A percentile compares a stretch with the other conserved stretches of the same genome.
These are phyloP conservation scores for Tolypocladium tundrense DNA, from an alignment of 2,329 filamentous ascomycete genomes.

Conservation along the genomic window DNA sequence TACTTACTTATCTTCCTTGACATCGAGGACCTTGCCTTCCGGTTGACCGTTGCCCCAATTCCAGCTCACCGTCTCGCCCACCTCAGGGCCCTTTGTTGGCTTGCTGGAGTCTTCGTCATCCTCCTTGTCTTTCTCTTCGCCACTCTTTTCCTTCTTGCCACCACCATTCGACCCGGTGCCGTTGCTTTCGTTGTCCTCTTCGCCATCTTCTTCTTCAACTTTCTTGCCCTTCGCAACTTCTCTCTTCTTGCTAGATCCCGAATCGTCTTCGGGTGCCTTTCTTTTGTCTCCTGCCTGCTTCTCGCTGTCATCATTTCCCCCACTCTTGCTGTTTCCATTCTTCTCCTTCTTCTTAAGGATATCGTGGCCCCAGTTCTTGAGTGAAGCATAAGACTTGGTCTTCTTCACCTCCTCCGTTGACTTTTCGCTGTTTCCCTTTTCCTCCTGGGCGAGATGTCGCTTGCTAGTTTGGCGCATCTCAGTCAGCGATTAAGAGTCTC, in stretches of 20 bases:
- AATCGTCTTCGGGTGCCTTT: conserved; percentile 10
- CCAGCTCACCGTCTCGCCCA: conserved; percentile 35
- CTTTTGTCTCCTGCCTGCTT: conserved; percentile 17
- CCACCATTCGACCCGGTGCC: neutral
- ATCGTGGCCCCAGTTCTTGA: conserved; percentile 55
- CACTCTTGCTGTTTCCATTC: conserved; percentile 4
- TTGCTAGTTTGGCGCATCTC: conserved; percentile 27
- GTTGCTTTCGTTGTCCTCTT: conserved; percentile 1
- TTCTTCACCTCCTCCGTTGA: conserved; percentile 31
- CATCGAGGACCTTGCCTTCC: conserved; percentile 32
- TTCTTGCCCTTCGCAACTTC: conserved; percentile 2
- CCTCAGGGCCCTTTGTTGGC: conserved; percentile 21
- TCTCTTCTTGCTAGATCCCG: conserved; percentile 4
- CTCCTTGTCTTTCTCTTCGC: neutral
- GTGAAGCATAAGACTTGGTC: conserved; percentile 44
- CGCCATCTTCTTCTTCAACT: conserved; percentile 3
- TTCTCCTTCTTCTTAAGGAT: conserved; percentile 27
- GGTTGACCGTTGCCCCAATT: conserved; percentile 34
- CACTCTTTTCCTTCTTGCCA: neutral
- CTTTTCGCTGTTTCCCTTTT: conserved; percentile 44
- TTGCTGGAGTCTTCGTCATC: neutral
- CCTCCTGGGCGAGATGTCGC: conserved; percentile 55
- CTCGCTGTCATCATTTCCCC: conserved; percentile 3
- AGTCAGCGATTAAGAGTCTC: neutral
- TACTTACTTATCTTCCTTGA: conserved; percentile 29